Conservation (phyloP, 2,329 filamentous ascomycete genomes). For the Trichophyton simii region DNA sequence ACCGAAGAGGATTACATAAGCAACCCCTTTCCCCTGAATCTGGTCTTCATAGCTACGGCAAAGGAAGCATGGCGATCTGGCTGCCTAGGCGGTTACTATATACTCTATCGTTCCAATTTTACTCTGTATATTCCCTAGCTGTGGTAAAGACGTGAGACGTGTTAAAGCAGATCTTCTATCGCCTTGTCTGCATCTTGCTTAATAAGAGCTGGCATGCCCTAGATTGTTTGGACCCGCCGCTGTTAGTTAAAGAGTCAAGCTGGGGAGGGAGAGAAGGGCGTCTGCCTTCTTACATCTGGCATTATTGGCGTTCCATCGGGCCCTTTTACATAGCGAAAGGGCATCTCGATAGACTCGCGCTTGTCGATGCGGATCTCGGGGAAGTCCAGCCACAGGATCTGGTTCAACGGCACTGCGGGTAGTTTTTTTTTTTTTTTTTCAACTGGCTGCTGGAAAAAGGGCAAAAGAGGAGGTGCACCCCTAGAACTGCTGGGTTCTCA, state of each 20-base stretch:
- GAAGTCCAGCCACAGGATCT: conserved; percentile 73
- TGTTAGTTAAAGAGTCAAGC: conserved; percentile 1
- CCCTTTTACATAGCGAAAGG: conserved; percentile 83
- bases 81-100: background rate
- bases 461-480: background rate
- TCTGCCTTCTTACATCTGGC: conserved; percentile 56
- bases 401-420: conserved; percentile 54
- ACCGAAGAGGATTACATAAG: background rate
- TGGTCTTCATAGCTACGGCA: too few relatives aligned
- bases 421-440: background rate
- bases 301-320: conserved; percentile 69
- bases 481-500: conserved; percentile 15
- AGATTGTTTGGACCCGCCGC: background rate
- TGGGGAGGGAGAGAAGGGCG: background rate
- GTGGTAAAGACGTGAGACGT: background rate
- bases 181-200: conserved; percentile 87
- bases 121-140: too few relatives aligned
- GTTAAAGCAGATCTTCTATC: conserved; percentile 68
- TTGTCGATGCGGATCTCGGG: conserved; percentile 83
- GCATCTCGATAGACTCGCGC: conserved; percentile 93
- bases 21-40: background rate
- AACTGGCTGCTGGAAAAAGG: conserved; percentile 5
- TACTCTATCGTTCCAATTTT: background rate
- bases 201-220: conserved; percentile 94
- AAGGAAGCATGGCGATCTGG: too few relatives aligned